Percentiles rank a stretch among this genome's conserved stretches.
phyloP scores from a whole-genome alignment of 2,329 filamentous ascomycete genomes.

The Ilyonectria mors-panacis region DNA sequence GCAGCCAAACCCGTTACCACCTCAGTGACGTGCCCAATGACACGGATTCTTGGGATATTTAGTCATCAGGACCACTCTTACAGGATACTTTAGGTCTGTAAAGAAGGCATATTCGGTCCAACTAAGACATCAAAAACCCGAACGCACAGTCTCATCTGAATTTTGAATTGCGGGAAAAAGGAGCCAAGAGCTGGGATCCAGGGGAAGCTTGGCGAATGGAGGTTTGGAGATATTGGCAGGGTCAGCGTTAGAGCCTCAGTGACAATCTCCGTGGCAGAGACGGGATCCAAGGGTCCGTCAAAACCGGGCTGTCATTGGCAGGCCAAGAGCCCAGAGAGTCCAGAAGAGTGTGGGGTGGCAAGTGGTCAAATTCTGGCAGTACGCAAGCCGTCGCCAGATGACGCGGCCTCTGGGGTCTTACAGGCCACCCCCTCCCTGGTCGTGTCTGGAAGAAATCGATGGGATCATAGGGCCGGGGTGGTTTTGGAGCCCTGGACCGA shows the following conservation, averaged over 20 bases:
- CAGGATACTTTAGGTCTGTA: background rate
- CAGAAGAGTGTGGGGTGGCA: slow-evolving; percentile 12
- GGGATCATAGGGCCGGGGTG: slow-evolving; percentile 1
- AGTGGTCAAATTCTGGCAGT: slow-evolving; percentile 19
- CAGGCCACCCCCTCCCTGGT: slow-evolving; percentile 42
- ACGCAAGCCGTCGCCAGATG: slow-evolving; percentile 47
- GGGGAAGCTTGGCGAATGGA: slow-evolving; percentile 17
- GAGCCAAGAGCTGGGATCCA: background rate
- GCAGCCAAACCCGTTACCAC: background rate
- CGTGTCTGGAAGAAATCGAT: slow-evolving; percentile 32
- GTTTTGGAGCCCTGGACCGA: background rate
- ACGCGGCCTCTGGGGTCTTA: slow-evolving; percentile 47
- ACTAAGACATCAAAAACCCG: slow-evolving; percentile 6
- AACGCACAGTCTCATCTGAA: background rate
- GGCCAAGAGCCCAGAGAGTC: background rate
- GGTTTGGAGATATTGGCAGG: slow-evolving; percentile 17
- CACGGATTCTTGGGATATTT: background rate
- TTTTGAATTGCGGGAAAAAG: background rate
- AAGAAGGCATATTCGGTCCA: slow-evolving; percentile 1
- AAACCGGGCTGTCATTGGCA: background rate
- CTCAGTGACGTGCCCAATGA: slow-evolving; percentile 12
- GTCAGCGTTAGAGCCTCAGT: slow-evolving; percentile 28
- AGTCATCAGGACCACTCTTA: background rate
- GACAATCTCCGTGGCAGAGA: slow-evolving; percentile 13
- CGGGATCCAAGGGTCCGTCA: background rate